A percentile compares a stretch with the other conserved stretches of the same genome.
phyloP scores from a whole-genome alignment of 2,329 filamentous ascomycete species.

The Aspergillus niger region DNA sequence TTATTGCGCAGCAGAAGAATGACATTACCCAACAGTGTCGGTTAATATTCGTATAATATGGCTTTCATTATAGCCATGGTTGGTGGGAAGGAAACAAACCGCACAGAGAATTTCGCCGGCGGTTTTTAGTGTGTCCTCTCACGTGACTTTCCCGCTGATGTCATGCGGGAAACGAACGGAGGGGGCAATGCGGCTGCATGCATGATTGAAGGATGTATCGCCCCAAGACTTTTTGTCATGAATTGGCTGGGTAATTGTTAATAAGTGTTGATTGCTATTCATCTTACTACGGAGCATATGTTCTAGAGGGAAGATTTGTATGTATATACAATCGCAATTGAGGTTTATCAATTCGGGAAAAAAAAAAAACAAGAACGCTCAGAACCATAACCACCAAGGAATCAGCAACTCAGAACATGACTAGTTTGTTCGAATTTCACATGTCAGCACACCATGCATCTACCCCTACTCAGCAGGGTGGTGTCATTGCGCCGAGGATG shows the following conservation, averaged over 20 bases:
- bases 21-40: background rate
- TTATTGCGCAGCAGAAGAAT: background rate
- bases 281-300: background rate
- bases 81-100: background rate
- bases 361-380: background rate
- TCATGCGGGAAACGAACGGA: background rate
- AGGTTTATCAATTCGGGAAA: background rate
- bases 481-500: background rate
- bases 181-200: background rate
- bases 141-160: background rate
- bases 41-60: background rate
- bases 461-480: background rate
- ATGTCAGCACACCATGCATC: background rate
- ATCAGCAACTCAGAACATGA: background rate
- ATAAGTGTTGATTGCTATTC: too few relatives aligned
- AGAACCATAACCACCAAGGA: background rate
- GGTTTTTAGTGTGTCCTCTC: background rate
- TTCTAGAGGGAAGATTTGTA: background rate
- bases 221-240: background rate
- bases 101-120: slow-evolving; percentile 1
- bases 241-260: background rate
- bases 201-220: background rate
- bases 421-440: background rate
- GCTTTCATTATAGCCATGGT: background rate
- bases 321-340: slow-evolving; percentile 1